Conservation (phyloP, 73 alveolate genomes). For the Paraurostyla sp. region DNA sequence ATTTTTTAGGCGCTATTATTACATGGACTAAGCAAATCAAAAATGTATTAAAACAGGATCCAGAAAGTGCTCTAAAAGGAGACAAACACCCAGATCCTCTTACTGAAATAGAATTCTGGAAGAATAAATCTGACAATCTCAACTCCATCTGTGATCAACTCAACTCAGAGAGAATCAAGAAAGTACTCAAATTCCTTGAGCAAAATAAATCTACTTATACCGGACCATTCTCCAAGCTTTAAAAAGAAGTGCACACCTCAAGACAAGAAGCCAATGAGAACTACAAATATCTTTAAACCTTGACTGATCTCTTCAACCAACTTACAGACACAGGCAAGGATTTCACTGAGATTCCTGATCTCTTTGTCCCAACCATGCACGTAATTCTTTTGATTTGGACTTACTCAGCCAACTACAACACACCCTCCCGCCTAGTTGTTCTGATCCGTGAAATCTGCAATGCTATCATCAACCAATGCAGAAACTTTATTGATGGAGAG, state of each 20-base stretch:
- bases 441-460: constrained; percentile 98
- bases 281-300: constrained; percentile 91
- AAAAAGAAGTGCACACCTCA: constrained; percentile 99
- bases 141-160: constrained; percentile 97
- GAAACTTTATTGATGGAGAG: constrained; percentile 95
- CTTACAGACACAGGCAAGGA: constrained; percentile 96
- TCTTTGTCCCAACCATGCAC: constrained; percentile 99
- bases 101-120: constrained; percentile 99
- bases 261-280: constrained; percentile 99
- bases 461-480: constrained; percentile 98
- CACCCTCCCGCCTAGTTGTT: constrained; percentile 97
- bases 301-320: constrained; percentile 92
- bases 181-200: constrained; percentile 98
- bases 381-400: constrained; percentile 98
- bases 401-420: constrained; percentile 95
- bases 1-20: constrained; percentile 95
- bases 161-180: constrained; percentile 88
- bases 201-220: constrained; percentile 99
- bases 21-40: constrained; percentile 99
- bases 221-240: constrained; percentile 98
- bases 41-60: constrained; percentile 99
- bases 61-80: constrained; percentile 97
- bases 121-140: constrained; percentile 95
- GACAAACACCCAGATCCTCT: constrained; percentile 99
- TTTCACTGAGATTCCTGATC: constrained; percentile 95